Conservation (phyloP, 164 flowering plant genomes). For the Vitis labrusca region DNA sequence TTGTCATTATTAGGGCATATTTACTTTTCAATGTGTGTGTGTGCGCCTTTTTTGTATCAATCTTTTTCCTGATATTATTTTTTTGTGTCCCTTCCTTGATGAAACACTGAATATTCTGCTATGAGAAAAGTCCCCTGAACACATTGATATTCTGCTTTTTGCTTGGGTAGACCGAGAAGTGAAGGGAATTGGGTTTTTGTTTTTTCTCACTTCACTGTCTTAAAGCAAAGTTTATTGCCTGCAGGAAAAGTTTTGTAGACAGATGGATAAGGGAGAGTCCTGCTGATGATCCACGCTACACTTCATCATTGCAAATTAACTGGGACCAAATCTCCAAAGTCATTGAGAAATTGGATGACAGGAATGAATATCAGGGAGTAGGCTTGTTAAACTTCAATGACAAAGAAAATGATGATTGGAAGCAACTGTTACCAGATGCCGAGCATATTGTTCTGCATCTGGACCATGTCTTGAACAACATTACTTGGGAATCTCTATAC, state of each 20-base stretch:
- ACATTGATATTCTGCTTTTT: no score
- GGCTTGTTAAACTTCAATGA: conserved; percentile 57
- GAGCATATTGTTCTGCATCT: conserved; percentile 30
- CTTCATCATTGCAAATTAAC: conserved; percentile 30
- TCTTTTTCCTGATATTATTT: background rate
- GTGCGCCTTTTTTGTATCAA: background rate
- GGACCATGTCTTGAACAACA: conserved; percentile 30
- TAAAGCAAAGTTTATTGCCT: background rate
- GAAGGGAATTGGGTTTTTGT: no score
- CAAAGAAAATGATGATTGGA: conserved; percentile 43
- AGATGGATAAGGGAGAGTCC: conserved; percentile 45
- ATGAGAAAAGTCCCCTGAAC: no score
- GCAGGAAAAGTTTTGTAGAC: conserved; percentile 31
- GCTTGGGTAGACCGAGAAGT: no score
- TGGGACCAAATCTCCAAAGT: conserved; percentile 42
- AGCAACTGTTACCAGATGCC: conserved; percentile 37
- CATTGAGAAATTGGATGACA: conserved; percentile 21
- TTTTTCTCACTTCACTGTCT: no score
- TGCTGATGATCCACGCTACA: conserved; percentile 41
- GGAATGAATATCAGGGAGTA: conserved; percentile 36
- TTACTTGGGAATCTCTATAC: conserved; percentile 63
- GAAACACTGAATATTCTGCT: no score
- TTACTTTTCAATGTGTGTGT: background rate
- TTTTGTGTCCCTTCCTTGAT: no score
- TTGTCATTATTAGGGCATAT: background rate